Evolutionary conservation across 495 filamentous ascomycete species (phyloP).

Genomic region (Pyrenopolyporus hunteri): DNA sequence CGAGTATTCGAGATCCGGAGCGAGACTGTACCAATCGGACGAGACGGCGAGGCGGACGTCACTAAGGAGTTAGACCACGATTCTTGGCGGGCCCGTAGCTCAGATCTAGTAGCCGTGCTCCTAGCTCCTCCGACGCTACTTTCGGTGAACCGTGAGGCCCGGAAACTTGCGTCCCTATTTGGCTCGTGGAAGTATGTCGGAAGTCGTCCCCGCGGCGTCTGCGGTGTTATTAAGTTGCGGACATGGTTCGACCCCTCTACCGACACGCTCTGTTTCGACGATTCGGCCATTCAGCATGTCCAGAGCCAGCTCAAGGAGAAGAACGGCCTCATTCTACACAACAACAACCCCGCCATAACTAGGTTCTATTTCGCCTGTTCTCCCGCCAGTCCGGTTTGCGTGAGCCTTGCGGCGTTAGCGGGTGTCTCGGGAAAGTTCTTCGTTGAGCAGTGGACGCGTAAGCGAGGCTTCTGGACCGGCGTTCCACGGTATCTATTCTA

Average conservation of each 20-base stretch:
- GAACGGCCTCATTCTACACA: slow-evolving; percentile 17
- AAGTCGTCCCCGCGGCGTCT: slow-evolving; percentile 18
- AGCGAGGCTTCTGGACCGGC: slow-evolving; percentile 32
- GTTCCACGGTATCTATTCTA: slow-evolving; percentile 32
- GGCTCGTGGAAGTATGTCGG: slow-evolving; percentile 33
- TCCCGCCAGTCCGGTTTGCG: slow-evolving; percentile 26
- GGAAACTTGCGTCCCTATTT: slow-evolving; percentile 10
- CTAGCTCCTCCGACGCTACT: slow-evolving; percentile 24
- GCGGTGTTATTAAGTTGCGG: slow-evolving; percentile 6
- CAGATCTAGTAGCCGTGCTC: slow-evolving; percentile 29
- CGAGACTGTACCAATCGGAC: slow-evolving; percentile 20
- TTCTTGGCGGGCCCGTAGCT: slow-evolving; percentile 19
- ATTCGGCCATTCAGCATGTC: slow-evolving; percentile 13
- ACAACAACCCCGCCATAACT: slow-evolving; percentile 27
- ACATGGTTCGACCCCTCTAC: slow-evolving; percentile 33
- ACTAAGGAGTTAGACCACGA: slow-evolving; percentile 24
- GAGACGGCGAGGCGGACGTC: slow-evolving; percentile 21
- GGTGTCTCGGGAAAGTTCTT: slow-evolving; percentile 26
- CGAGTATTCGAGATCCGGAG: slow-evolving; percentile 34
- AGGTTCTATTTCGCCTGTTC: slow-evolving; percentile 27
- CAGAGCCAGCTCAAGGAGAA: not conserved
- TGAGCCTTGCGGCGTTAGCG: slow-evolving; percentile 24
- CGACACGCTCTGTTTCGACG: slow-evolving; percentile 37
- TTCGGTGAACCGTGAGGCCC: slow-evolving; percentile 28
- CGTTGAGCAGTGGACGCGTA: slow-evolving; percentile 29